Evolutionary conservation across 1,284 basidiomycete species (phyloP).

Genomic region (Mycena citricolor): DNA sequence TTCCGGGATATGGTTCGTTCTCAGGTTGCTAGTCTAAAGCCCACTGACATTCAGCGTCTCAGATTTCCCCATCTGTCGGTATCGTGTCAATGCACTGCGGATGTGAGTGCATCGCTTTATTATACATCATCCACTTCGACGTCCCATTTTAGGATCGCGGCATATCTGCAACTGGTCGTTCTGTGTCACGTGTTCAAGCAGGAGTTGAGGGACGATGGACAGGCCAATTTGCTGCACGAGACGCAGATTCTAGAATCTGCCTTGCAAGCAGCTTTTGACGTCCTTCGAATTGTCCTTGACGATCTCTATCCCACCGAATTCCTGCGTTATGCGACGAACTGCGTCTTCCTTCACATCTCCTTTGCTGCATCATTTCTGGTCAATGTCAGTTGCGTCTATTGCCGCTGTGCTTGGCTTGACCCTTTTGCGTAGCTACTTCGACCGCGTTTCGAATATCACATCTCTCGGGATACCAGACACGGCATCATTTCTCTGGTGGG

Average conservation of each 20-base stretch:
- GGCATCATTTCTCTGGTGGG: constrained; percentile 45
- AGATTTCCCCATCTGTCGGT: constrained; percentile 20
- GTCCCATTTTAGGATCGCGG: constrained; percentile 39
- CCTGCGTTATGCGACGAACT: constrained; percentile 51
- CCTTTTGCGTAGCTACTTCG: constrained; percentile 43
- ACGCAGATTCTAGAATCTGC: constrained; percentile 45
- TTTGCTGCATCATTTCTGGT: constrained; percentile 62
- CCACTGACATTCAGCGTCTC: not conserved
- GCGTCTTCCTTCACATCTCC: constrained; percentile 53
- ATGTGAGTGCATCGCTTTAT: constrained; percentile 35
- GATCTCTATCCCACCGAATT: constrained; percentile 46
- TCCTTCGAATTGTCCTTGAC: constrained; percentile 50
- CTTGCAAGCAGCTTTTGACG: constrained; percentile 45
- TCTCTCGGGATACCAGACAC: constrained; percentile 38
- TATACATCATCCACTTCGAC: constrained; percentile 2
- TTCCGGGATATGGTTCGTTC: not conserved
- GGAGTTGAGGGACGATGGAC: constrained; percentile 47
- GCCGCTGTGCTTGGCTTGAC: not conserved
- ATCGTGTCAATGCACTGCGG: constrained; percentile 46
- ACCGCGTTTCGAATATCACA: constrained; percentile 43
- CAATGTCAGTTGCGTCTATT: constrained; percentile 40
- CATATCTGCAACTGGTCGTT: constrained; percentile 53
- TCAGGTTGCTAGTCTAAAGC: not conserved
- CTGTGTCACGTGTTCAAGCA: no score
- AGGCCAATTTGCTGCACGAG: constrained; percentile 38